Evolutionary conservation across 1,284 basidiomycete species (phyloP).

Genomic region (Pseudozyma thailandica): DNA sequence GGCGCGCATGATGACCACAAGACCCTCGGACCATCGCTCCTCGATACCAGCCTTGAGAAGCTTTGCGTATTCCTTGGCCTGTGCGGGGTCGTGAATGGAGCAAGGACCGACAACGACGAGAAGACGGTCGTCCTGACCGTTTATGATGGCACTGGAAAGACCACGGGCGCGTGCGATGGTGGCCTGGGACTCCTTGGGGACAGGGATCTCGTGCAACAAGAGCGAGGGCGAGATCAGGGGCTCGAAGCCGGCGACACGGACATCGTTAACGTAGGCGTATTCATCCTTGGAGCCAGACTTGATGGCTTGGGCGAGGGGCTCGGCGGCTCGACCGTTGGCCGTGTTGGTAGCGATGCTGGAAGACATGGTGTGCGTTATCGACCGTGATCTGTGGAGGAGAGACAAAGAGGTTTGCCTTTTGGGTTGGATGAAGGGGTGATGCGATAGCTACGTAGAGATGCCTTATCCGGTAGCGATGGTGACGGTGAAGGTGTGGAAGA

Average conservation of each 20-base stretch:
- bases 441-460: too few species aligned
- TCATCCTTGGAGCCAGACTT: slow-evolving; percentile 27
- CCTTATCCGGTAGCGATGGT: too few species aligned
- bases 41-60: slow-evolving; percentile 53
- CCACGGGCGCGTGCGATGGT: slow-evolving; percentile 62
- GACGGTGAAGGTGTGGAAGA: too few species aligned
- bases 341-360: slow-evolving; percentile 45
- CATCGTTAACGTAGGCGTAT: slow-evolving; percentile 59
- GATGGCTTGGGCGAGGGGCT: slow-evolving; percentile 43
- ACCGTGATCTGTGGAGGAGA: not conserved
- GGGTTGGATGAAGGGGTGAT: too few species aligned
- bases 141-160: slow-evolving; percentile 56
- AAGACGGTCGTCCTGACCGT: slow-evolving; percentile 65
- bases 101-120: slow-evolving; percentile 79
- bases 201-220: slow-evolving; percentile 64
- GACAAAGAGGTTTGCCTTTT: too few species aligned
- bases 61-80: slow-evolving; percentile 89
- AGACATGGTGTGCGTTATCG: slow-evolving; percentile 18
- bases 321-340: slow-evolving; percentile 44
- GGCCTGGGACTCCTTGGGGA: slow-evolving; percentile 45
- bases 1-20: slow-evolving; percentile 92
- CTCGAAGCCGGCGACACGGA: slow-evolving; percentile 65
- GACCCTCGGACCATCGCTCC: slow-evolving; percentile 73
- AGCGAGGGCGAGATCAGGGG: slow-evolving; percentile 64
- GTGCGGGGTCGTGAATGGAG: slow-evolving; percentile 89